phyloP scores from a whole-genome alignment of 371 early-diverging fungal species.

The Mucor racemosus region DNA sequence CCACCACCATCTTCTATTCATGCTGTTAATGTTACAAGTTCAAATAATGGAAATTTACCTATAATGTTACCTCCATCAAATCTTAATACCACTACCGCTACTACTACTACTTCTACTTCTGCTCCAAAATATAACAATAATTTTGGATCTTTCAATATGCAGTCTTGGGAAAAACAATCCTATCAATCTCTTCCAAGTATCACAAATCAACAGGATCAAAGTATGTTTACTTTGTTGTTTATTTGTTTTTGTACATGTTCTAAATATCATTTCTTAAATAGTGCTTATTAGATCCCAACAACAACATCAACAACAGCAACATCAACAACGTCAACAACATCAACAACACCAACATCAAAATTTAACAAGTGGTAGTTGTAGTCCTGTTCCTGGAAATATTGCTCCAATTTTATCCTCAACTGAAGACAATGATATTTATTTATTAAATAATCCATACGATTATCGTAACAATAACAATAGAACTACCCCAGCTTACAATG shows the following conservation, averaged over 20 bases:
- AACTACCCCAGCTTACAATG: background rate
- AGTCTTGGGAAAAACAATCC: conserved; percentile 20
- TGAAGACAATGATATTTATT: conserved; percentile 28
- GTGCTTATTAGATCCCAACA: conserved; percentile 32
- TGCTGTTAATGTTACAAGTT: background rate
- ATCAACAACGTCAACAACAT: no score
- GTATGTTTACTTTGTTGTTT: conserved; percentile 15
- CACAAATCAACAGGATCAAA: conserved; percentile 26
- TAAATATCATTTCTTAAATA: conserved; percentile 7
- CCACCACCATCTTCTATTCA: background rate
- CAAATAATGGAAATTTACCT: conserved; percentile 6
- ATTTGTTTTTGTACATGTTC: background rate
- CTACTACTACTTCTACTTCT: background rate
- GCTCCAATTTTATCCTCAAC: conserved; percentile 15
- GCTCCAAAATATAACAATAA: conserved; percentile 7
- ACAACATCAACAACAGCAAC: conserved; percentile 22
- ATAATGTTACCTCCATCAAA: conserved; percentile 20
- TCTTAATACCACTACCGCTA: background rate
- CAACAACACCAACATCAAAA: background rate
- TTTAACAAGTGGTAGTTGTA: conserved; percentile 40
- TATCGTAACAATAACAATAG: conserved; percentile 2
- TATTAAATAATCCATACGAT: conserved; percentile 27
- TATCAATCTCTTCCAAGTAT: conserved; percentile 32
- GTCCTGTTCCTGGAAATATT: conserved; percentile 34
- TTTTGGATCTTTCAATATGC: conserved; percentile 19